These are phyloP conservation scores for Solidago caesia DNA, from an alignment of 129 eudicot species.

Conservation along the genomic window DNA sequence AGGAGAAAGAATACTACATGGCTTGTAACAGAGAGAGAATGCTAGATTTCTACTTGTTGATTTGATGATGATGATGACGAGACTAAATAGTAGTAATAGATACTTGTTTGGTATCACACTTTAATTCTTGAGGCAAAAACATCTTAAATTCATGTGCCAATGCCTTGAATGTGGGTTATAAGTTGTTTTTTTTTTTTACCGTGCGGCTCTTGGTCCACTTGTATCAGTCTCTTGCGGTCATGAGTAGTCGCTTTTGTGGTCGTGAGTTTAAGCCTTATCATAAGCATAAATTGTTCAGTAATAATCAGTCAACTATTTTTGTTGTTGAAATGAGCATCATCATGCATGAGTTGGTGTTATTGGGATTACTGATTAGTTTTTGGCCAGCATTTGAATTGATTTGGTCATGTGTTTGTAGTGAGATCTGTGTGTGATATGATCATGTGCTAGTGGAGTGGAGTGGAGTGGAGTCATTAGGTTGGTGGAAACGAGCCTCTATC, in stretches of 20 bases:
- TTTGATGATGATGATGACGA: background rate
- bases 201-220: too few relatives aligned
- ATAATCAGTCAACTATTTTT: too few relatives aligned
- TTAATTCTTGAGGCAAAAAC: background rate
- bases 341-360: background rate
- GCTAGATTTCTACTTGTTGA: slow-evolving; percentile 34
- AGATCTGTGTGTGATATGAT: too few relatives aligned
- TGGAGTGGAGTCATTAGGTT: too few relatives aligned
- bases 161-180: too few relatives aligned
- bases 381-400: background rate
- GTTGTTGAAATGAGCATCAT: background rate
- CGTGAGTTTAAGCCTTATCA: too few relatives aligned
- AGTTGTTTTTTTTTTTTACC: too few relatives aligned
- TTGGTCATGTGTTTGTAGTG: background rate
- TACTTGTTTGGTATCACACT: background rate
- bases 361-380: background rate
- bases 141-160: background rate
- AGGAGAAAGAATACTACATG: slow-evolving; percentile 32
- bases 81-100: slow-evolving; percentile 26
- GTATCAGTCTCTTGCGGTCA: too few relatives aligned
- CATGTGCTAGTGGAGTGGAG: too few relatives aligned
- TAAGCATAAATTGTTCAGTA: too few relatives aligned
- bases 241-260: too few relatives aligned
- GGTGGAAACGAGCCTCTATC: too few relatives aligned
- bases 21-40: slow-evolving; percentile 29